Evolutionary conservation across 495 filamentous ascomycete genomes (phyloP), one percentile per base, ranked within the genome.

Genomic region (Clavariopsis aquatica): DNA sequence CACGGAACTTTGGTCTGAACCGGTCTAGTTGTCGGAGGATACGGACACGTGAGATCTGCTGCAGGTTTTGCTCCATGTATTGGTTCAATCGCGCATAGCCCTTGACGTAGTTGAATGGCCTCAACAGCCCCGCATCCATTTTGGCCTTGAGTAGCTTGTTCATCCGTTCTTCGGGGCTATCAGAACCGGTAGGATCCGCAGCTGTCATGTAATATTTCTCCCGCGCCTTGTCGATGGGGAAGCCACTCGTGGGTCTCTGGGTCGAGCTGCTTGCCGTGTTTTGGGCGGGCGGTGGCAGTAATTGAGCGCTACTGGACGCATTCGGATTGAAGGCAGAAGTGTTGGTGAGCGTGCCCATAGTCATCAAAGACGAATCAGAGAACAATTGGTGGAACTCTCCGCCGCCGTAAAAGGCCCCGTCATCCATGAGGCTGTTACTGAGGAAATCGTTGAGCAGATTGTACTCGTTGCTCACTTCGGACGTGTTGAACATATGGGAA

Each of bases 71-170:
- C 64, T 95, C 91, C 85, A 98, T 94, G 73, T 96, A 98, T 60
- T 84, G 83, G 53, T 91, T 89, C 34, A 98, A 78, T 20, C 92
- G 82, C 8, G 91, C 89, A 71, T 98, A 98, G 12, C 95, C 94
- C 70, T 96, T 95, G 65, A 96, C 89, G 75, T 98, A 98, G 75
- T 96, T 97, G 81, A 98, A 98, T 9, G 94, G 94, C 72, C 92
- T 92, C 65, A 98, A 79, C 66, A 98, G 80, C 4, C 94, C 94
- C 1, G 94, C 94, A 69, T 96, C 92, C 71, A 93, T 92, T 73
- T 98, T 98, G 49, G 95, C 94, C 74, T 89, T 88, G 57, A 98
- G 84, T 1, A 98, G 87, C 69, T 92, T 91, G 74, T 94, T 90
- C 91, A 98, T 95, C 60, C 95, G 87, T 73, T 96, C 90, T 75